phyloP scores from a whole-genome alignment of 495 filamentous ascomycete genomes.

The Acidiella bohemica region DNA sequence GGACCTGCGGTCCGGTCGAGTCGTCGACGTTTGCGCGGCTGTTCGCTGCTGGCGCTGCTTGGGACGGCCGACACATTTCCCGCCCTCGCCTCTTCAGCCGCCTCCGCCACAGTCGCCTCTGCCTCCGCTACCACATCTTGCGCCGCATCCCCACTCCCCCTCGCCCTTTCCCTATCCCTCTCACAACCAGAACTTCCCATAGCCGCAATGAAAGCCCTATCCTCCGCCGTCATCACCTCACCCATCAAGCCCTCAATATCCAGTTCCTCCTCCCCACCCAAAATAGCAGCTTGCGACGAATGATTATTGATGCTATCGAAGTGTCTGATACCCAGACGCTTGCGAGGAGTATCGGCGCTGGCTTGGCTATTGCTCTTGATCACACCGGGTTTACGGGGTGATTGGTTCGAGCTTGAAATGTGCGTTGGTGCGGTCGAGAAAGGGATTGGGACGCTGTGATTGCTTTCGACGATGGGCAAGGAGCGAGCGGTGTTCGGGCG shows the following conservation, averaged over 20 bases:
- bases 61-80: background rate
- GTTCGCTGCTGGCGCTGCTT: background rate
- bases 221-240: conserved; percentile 22
- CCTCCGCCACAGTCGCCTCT: background rate
- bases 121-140: too few relatives aligned
- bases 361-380: conserved; percentile 9
- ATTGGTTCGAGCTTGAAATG: conserved; percentile 10
- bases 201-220: conserved; percentile 15
- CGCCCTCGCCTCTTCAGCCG: background rate
- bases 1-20: background rate
- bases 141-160: conserved; percentile 9
- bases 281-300: conserved; percentile 18
- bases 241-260: conserved; percentile 21
- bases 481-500: background rate
- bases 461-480: background rate
- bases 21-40: background rate
- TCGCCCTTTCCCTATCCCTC: too few relatives aligned
- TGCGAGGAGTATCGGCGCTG: conserved; percentile 17
- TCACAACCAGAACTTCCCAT: conserved; percentile 4
- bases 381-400: conserved; percentile 3
- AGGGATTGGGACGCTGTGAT: conserved; percentile 3
- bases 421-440: conserved; percentile 21
- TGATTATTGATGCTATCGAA: conserved; percentile 28
- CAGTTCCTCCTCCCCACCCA: conserved; percentile 7
- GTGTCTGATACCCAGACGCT: conserved; percentile 11